Evolutionary conservation across 345 rosid genomes (phyloP).

Genomic region (Kernera saxatilis): DNA sequence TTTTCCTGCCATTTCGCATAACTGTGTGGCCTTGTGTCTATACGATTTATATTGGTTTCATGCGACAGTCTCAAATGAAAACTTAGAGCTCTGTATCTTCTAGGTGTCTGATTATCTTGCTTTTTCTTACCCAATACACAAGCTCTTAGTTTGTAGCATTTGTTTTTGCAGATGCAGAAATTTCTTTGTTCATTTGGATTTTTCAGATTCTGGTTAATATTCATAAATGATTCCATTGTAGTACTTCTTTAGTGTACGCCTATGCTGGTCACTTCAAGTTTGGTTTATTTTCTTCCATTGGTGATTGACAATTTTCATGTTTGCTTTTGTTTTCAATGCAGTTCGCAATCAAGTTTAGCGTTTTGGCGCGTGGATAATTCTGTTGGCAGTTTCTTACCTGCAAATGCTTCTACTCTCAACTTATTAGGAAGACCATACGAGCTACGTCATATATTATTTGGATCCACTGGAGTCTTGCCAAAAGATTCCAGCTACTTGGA

Average conservation of each 20-base stretch:
- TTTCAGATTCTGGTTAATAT: slow-evolving; percentile 8
- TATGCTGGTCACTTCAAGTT: slow-evolving; percentile 8
- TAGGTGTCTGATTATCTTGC: neutral
- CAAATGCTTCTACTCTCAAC: slow-evolving; percentile 47
- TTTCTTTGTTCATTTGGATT: slow-evolving; percentile 7
- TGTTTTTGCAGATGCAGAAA: neutral
- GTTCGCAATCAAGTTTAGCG: slow-evolving; percentile 55
- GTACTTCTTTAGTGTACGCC: neutral
- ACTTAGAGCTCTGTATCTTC: neutral
- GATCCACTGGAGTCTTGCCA: slow-evolving; percentile 41
- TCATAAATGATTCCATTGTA: neutral
- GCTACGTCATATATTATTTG: slow-evolving; percentile 60
- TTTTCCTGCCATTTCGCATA: neutral
- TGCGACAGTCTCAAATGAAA: neutral
- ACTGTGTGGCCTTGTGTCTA: neutral
- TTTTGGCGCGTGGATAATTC: slow-evolving; percentile 95
- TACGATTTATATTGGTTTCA: slow-evolving; percentile 6
- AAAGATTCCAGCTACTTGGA: slow-evolving; percentile 34
- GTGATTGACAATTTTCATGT: neutral
- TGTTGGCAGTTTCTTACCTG: slow-evolving; percentile 82
- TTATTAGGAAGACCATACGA: slow-evolving; percentile 67
- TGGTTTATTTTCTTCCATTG: slow-evolving; percentile 5
- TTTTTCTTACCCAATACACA: neutral
- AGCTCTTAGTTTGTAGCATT: slow-evolving; percentile 4
- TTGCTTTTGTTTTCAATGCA: slow-evolving; percentile 36